Percentiles rank a stretch among this genome's conserved stretches.
Evolutionary conservation across 495 filamentous ascomycete genomes (phyloP).

Genomic region (Lophium mytilinum): DNA sequence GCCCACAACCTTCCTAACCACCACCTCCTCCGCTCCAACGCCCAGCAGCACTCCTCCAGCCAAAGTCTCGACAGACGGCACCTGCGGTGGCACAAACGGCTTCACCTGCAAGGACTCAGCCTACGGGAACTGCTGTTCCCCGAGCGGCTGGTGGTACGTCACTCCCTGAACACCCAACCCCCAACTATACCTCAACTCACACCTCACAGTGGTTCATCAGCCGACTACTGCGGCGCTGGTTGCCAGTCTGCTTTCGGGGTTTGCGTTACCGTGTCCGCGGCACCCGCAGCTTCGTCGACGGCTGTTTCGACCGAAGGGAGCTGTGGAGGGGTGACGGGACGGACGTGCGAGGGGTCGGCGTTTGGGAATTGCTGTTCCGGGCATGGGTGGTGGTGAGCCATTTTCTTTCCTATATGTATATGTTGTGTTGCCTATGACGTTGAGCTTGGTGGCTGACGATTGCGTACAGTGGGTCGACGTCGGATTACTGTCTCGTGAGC

Average conservation of each 20-base stretch:
- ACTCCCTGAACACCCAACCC: too few species aligned
- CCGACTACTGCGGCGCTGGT: constrained; percentile 21
- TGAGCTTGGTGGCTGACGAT: background rate
- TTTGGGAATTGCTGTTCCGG: constrained; percentile 11
- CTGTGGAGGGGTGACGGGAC: background rate
- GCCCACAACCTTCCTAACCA: background rate
- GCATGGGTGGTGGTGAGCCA: background rate
- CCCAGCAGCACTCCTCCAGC: background rate
- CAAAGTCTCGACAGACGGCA: constrained; percentile 19
- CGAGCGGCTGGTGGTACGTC: constrained; percentile 18
- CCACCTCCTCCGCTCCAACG: constrained; percentile 5
- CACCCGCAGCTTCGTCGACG: background rate
- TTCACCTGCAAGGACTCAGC: constrained; percentile 16
- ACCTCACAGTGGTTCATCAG: constrained; percentile 7
- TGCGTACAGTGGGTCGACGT: background rate
- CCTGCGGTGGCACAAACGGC: constrained; percentile 19
- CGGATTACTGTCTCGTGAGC: background rate
- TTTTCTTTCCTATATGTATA: background rate
- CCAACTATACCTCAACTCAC: too few species aligned
- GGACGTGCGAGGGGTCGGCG: constrained; percentile 6
- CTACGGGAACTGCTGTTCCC: constrained; percentile 24
- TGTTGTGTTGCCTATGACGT: background rate
- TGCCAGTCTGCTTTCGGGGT: constrained; percentile 19
- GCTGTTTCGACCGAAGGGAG: constrained; percentile 10
- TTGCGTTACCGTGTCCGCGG: constrained; percentile 5